A percentile compares a stretch with the other conserved stretches of the same genome.
Conservation (phyloP, 805 yeast species). For the Tetrapisispora arboricola region DNA sequence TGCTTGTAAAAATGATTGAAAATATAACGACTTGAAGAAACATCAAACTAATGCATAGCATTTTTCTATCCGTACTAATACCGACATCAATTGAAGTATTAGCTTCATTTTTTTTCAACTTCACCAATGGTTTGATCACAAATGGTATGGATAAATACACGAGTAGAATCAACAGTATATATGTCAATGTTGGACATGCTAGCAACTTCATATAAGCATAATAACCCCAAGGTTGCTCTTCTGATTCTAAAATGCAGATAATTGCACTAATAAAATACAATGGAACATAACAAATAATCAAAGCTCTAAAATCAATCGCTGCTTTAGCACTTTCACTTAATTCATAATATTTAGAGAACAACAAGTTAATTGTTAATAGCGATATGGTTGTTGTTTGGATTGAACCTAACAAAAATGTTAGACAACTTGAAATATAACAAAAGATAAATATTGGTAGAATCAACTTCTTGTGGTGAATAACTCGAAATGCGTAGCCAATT, state of each 20-base stretch:
- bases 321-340: background rate
- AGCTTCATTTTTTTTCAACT: background rate
- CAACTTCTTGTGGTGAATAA: background rate
- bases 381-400: slow-evolving; percentile 13
- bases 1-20: background rate
- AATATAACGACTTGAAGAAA: slow-evolving; percentile 1
- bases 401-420: slow-evolving; percentile 7
- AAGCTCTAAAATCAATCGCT: background rate
- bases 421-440: slow-evolving; percentile 2
- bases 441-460: slow-evolving; percentile 3
- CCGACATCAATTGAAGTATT: background rate
- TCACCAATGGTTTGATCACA: background rate
- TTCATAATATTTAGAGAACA: slow-evolving; percentile 2
- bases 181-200: background rate
- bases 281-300: background rate
- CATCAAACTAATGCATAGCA: background rate
- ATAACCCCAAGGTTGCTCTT: background rate
- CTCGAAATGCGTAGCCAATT: slow-evolving; percentile 5
- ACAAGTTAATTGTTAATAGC: slow-evolving; percentile 6
- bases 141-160: background rate
- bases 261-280: background rate
- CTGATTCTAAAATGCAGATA: background rate
- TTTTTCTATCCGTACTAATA: background rate
- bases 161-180: background rate
- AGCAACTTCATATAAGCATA: background rate